phyloP scores from a whole-genome alignment of 2,329 filamentous ascomycete species.

The Xylariaceae sp. region DNA sequence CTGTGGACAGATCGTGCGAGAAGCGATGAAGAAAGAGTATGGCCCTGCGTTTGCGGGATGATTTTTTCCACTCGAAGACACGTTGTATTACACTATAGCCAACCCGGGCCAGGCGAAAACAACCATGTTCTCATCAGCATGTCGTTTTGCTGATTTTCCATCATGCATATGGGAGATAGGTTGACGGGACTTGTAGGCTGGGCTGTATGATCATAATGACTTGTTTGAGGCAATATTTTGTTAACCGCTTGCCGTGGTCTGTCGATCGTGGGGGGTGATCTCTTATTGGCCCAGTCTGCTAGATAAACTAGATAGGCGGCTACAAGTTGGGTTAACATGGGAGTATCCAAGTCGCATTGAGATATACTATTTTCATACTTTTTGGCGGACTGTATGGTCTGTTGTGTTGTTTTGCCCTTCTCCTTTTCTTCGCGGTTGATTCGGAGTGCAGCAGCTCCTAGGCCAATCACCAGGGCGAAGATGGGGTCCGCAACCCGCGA shows the following conservation, averaged over 20 bases:
- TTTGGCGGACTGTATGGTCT: constrained; percentile 47
- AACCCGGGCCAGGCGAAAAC: neutral
- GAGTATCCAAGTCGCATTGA: neutral
- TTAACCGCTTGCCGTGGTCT: neutral
- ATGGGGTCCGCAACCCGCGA: constrained; percentile 56
- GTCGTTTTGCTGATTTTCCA: neutral
- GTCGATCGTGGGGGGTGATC: neutral
- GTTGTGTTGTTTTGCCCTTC: constrained; percentile 49
- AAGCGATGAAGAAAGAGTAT: constrained; percentile 67
- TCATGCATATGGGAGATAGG: neutral
- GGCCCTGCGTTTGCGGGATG: constrained; percentile 45
- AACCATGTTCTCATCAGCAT: neutral
- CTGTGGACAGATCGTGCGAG: constrained; percentile 64
- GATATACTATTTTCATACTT: constrained; percentile 32
- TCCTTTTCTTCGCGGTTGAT: constrained; percentile 59
- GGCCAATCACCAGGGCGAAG: constrained; percentile 54
- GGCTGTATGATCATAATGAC: neutral
- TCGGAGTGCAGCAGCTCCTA: constrained; percentile 51
- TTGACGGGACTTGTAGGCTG: neutral
- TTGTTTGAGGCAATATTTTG: neutral
- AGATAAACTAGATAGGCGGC: constrained; percentile 6
- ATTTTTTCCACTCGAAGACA: constrained; percentile 4
- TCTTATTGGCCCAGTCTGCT: constrained; percentile 7
- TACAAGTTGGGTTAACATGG: constrained; percentile 4
- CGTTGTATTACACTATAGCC: neutral